Base-by-base conservation (phyloP, 2,329 filamentous ascomycete species). In the Trichoderma breve region DNA sequence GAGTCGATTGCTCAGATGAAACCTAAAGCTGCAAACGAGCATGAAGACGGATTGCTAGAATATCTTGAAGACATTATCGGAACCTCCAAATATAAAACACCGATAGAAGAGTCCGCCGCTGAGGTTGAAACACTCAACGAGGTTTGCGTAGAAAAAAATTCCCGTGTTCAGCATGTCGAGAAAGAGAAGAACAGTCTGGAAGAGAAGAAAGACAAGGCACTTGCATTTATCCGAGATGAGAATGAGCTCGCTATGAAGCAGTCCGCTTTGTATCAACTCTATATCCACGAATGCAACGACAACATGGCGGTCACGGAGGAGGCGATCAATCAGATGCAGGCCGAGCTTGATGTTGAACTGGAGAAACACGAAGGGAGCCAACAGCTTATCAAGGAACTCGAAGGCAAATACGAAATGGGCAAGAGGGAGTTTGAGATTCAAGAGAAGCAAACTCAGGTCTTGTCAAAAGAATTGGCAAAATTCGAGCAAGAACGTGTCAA, bases 1-100 rank as follows among this genome's bases (percentile, higher is more conserved):
- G 96, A 99, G 81, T 98, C 95, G 0, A 99, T 99, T 79, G 95
- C 96, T 7, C 96, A 98, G 82, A 99, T 99, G 96, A 99, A 99
- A 82, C 88, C 97, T 21, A 99, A 99, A 81, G 96, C 97, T 4
- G 91, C 88, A 55, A 95, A 93, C 76, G 96, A 99, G 80, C 95
- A 98, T 78, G 96, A 99, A 73, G 96, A 99, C 78, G 96, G 96
- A 14, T 88, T 99, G 4, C 86, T 99, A 21, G 96, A 99, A 81
- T 99, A 99, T 75, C 89, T 99, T 0, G 96, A 99, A 81, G 96
- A 99, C 78, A 99, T 99, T 73, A 98, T 99, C 77, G 96, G 97
- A 74, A 99, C 96, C 0, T 98, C 96, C 6, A 98, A 97, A 80
- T 99, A 99, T 85, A 99, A 99, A 83, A 89, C 92, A 0, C 95